These are phyloP conservation scores for Hapsidospora chrysogenum DNA, from an alignment of 495 filamentous ascomycete species.

Conservation along the genomic window DNA sequence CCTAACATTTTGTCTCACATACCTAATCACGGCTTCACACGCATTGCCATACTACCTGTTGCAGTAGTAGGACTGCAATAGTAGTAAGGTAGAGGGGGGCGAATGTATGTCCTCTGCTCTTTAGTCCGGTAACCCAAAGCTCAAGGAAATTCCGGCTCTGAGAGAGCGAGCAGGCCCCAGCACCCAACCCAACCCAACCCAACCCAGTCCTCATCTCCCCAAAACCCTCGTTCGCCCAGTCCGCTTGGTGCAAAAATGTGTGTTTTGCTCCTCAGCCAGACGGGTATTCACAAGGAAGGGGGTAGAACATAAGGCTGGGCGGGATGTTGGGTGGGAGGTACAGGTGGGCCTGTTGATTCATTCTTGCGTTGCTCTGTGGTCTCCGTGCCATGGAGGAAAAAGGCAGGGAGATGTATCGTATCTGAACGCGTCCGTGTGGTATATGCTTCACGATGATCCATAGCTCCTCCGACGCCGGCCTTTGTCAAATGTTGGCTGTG, in stretches of 20 bases:
- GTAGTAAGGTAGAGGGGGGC: too few relatives aligned
- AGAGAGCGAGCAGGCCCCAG: constrained; percentile 25
- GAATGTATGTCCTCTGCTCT: constrained; percentile 31
- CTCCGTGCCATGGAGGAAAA: constrained; percentile 22
- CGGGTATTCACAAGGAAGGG: too few relatives aligned
- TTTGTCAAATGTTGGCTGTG: too few relatives aligned
- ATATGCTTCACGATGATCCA: too few relatives aligned
- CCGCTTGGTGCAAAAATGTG: neutral
- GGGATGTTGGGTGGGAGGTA: too few relatives aligned
- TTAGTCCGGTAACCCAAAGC: constrained; percentile 35
- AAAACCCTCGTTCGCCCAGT: constrained; percentile 9
- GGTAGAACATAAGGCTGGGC: neutral
- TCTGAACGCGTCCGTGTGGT: constrained; percentile 23
- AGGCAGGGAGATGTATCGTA: constrained; percentile 35
- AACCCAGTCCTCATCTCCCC: neutral
- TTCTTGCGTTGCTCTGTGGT: constrained; percentile 32
- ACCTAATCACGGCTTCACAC: too few relatives aligned
- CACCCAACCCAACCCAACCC: too few relatives aligned
- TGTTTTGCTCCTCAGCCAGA: constrained; percentile 4
- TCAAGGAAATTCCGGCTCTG: constrained; percentile 32
- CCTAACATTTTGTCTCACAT: too few relatives aligned
- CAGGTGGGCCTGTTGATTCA: too few relatives aligned
- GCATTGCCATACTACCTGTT: too few relatives aligned
- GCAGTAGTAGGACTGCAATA: too few relatives aligned
- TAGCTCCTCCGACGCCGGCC: too few relatives aligned